phyloP scores from a whole-genome alignment of 768 basidiomycete genomes.

The Pleurotus citrinopileatus region DNA sequence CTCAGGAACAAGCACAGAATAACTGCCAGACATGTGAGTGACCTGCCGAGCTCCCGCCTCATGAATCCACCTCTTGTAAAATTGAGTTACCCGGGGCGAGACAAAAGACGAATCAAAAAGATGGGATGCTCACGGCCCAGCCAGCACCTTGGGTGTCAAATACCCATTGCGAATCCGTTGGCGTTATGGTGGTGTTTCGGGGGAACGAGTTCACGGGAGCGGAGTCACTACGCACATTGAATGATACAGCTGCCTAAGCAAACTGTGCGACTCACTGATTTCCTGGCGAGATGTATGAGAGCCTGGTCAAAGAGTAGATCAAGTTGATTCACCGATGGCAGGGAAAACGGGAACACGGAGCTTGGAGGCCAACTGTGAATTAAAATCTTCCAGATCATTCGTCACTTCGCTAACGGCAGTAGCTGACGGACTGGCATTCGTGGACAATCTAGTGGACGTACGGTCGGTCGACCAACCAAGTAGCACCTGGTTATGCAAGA shows the following conservation, averaged over 20 bases:
- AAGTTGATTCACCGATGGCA: constrained; percentile 22
- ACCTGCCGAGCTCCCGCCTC: constrained; percentile 23
- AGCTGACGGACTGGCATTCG: neutral
- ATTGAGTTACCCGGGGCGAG: neutral
- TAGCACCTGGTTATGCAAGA: constrained; percentile 17
- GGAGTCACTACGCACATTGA: constrained; percentile 28
- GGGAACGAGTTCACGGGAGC: constrained; percentile 40
- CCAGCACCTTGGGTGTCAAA: constrained; percentile 28
- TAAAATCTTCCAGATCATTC: constrained; percentile 24
- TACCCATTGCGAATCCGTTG: constrained; percentile 28
- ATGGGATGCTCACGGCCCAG: constrained; percentile 21
- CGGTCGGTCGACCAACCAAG: constrained; percentile 27
- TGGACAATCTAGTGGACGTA: constrained; percentile 13
- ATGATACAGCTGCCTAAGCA: neutral
- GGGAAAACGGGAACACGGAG: constrained; percentile 25
- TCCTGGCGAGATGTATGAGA: constrained; percentile 13
- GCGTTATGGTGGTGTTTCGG: constrained; percentile 24
- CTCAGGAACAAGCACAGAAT: constrained; percentile 27
- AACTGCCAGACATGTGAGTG: constrained; percentile 30
- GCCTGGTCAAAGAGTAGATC: neutral
- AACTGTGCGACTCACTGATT: constrained; percentile 16
- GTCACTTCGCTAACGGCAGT: constrained; percentile 21
- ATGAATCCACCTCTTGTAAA: constrained; percentile 31
- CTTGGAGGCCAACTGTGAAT: constrained; percentile 23
- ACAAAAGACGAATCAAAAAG: neutral